A percentile compares a stretch with the other conserved stretches of the same genome.
Evolutionary conservation across 306 rosid species (phyloP).

Genomic region (Prunus mongolica): DNA sequence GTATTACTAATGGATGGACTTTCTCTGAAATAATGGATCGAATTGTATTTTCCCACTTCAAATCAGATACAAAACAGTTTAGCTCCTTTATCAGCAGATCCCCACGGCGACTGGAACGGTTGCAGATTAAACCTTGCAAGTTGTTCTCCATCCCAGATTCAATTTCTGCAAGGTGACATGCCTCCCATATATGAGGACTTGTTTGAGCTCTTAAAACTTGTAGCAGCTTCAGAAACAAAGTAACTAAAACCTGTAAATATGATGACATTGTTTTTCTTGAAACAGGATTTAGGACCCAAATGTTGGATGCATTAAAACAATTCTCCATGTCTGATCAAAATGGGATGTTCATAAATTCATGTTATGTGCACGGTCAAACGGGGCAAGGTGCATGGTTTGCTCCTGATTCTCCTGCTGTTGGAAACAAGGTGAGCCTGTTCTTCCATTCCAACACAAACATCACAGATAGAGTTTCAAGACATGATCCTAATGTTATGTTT

Average conservation of each 20-base stretch:
- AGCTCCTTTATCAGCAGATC: slow-evolving; percentile 90
- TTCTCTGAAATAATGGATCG: slow-evolving; percentile 4
- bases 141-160: slow-evolving; percentile 63
- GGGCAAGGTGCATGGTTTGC: slow-evolving; percentile 85
- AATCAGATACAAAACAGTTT: slow-evolving; percentile 74
- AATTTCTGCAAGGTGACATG: slow-evolving; percentile 64
- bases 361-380: slow-evolving; percentile 85
- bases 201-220: slow-evolving; percentile 5
- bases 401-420: slow-evolving; percentile 56
- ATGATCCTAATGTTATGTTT: slow-evolving; percentile 6
- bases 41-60: slow-evolving; percentile 13
- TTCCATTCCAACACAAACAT: background rate
- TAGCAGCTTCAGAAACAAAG: background rate
- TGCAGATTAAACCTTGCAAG: slow-evolving; percentile 70
- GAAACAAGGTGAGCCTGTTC: slow-evolving; percentile 55
- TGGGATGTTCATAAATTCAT: slow-evolving; percentile 78
- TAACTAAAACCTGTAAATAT: background rate
- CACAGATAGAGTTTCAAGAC: background rate
- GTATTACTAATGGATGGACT: background rate
- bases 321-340: slow-evolving; percentile 53
- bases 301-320: slow-evolving; percentile 49
- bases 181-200: background rate
- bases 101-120: slow-evolving; percentile 74
- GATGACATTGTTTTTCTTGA: background rate
- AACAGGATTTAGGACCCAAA: slow-evolving; percentile 77